Percentiles rank a stretch among this genome's conserved stretches.
Conservation (phyloP, 805 yeast genomes). For the Monosporozyma solicola region DNA sequence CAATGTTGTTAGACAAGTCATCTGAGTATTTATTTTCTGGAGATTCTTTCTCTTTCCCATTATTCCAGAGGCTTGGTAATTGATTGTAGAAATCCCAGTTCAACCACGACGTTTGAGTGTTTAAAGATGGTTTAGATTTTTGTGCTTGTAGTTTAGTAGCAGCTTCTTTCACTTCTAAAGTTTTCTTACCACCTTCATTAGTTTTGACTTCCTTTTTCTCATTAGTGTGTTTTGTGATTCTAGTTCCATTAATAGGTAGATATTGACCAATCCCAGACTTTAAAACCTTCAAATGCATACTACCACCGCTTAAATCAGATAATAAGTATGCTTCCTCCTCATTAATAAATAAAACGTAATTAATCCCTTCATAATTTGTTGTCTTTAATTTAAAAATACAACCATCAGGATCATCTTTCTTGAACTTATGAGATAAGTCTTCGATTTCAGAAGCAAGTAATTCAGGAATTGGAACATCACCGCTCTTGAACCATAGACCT, state of each 20-base stretch:
- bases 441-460: conserved; percentile 53
- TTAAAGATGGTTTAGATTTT: neutral
- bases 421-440: conserved; percentile 6
- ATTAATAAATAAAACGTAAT: conserved; percentile 31
- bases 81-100: conserved; percentile 8
- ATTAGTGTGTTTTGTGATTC: neutral
- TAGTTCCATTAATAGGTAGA: conserved; percentile 38
- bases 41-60: conserved; percentile 5
- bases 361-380: conserved; percentile 8
- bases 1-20: conserved; percentile 25
- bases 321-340: conserved; percentile 38
- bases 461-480: conserved; percentile 46
- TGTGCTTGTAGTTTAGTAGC: neutral
- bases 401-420: neutral
- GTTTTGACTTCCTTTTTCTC: neutral
- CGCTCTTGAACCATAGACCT: conserved; percentile 71
- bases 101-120: neutral
- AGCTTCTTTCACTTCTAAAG: neutral
- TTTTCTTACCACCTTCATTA: neutral
- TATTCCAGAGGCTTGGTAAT: conserved; percentile 1
- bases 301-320: conserved; percentile 36
- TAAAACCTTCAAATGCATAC: conserved; percentile 31
- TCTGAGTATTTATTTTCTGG: conserved; percentile 31
- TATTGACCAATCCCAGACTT: conserved; percentile 28
- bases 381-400: conserved; percentile 2